These are phyloP conservation scores for Gracilariopsis chorda DNA, from an alignment of 23 red algal species.

Conservation along the genomic window DNA sequence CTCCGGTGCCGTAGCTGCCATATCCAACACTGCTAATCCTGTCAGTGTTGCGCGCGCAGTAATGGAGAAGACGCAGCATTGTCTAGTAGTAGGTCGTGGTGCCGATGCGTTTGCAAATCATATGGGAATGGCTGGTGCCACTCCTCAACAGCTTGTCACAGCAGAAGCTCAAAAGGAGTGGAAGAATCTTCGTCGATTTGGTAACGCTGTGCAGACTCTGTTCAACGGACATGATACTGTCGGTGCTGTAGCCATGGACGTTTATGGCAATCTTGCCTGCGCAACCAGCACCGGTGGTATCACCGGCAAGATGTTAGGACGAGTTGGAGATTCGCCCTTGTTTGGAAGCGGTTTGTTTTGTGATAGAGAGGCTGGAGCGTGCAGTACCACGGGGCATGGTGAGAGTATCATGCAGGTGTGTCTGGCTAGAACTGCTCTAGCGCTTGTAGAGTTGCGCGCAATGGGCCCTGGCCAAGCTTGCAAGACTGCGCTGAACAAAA, in stretches of 20 bases:
- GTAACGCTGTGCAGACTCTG: slow-evolving; percentile 35
- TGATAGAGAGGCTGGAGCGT: slow-evolving; percentile 58
- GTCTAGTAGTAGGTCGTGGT: slow-evolving; percentile 76
- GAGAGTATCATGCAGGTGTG: slow-evolving; percentile 81
- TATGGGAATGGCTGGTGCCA: slow-evolving; percentile 13
- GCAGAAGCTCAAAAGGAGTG: slow-evolving; percentile 56
- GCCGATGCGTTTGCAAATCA: slow-evolving; percentile 79
- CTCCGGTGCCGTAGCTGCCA: slow-evolving; percentile 78
- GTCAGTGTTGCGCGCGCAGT: slow-evolving; percentile 74
- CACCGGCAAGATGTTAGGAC: slow-evolving; percentile 83
- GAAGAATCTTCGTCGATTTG: slow-evolving; percentile 31
- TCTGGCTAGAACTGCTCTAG: slow-evolving; percentile 35
- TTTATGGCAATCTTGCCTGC: slow-evolving; percentile 64
- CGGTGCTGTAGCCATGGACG: slow-evolving; percentile 85
- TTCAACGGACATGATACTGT: slow-evolving; percentile 93
- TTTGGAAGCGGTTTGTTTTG: slow-evolving; percentile 79
- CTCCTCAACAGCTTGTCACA: slow-evolving; percentile 44
- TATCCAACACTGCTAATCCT: slow-evolving; percentile 64
- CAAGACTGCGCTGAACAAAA: slow-evolving; percentile 38
- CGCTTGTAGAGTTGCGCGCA: slow-evolving; percentile 26
- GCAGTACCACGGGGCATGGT: slow-evolving; percentile 89
- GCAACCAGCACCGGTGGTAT: slow-evolving; percentile 95
- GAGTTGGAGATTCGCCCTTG: slow-evolving; percentile 91
- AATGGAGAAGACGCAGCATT: slow-evolving; percentile 88
- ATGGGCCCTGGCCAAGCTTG: slow-evolving; percentile 13